These are phyloP conservation scores for Fraxinus cuspidata DNA, from an alignment of 257 asterid species.

Conservation along the genomic window DNA sequence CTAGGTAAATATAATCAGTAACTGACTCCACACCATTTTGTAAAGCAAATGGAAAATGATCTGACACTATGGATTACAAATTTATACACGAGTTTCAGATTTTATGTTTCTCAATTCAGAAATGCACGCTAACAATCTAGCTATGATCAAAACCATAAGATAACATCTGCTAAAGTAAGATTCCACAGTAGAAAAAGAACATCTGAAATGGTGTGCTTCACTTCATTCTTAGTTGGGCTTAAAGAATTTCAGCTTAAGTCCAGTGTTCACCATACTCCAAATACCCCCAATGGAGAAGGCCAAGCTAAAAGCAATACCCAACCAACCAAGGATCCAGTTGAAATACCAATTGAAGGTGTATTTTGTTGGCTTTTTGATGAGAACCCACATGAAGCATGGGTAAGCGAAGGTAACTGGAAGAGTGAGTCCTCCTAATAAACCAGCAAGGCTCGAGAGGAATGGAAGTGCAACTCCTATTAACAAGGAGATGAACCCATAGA, in stretches of 20 bases:
- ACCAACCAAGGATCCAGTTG: slow-evolving; percentile 86
- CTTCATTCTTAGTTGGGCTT: slow-evolving; percentile 55
- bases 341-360: slow-evolving; percentile 84
- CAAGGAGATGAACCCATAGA: slow-evolving; percentile 74
- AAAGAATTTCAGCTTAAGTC: slow-evolving; percentile 82
- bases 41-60: neutral
- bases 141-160: neutral
- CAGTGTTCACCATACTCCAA: slow-evolving; percentile 92
- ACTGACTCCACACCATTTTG: too few relatives aligned
- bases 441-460: slow-evolving; percentile 90
- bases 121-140: neutral
- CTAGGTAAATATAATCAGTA: too few relatives aligned
- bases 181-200: neutral
- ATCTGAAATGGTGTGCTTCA: neutral
- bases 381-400: slow-evolving; percentile 99
- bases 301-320: slow-evolving; percentile 88
- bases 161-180: neutral
- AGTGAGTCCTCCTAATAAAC: slow-evolving; percentile 88
- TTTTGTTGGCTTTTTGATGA: slow-evolving; percentile 74
- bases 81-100: neutral
- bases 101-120: neutral
- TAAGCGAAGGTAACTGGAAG: slow-evolving; percentile 96
- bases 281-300: slow-evolving; percentile 92
- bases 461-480: slow-evolving; percentile 95
- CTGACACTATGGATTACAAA: neutral